Conservation (phyloP, 1,284 basidiomycete genomes). For the Rhodotorula sp. region DNA sequence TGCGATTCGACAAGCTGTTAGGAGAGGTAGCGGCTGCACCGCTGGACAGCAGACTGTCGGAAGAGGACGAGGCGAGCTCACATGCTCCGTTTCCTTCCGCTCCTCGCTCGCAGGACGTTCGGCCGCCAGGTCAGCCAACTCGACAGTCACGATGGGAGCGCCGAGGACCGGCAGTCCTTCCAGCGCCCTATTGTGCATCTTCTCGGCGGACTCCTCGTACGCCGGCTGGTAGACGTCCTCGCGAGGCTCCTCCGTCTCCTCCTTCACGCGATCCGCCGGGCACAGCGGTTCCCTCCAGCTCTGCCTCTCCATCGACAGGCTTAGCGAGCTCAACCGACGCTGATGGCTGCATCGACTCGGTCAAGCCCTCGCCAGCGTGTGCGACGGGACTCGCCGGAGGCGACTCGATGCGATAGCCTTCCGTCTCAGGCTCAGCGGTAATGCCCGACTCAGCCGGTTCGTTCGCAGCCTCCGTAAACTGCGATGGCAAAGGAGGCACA, state of each 20-base stretch:
- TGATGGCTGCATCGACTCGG: background rate
- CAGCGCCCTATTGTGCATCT: background rate
- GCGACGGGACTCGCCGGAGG: background rate
- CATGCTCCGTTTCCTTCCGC: background rate
- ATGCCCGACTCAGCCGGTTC: background rate
- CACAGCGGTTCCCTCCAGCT: no score
- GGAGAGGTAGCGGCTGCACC: no score
- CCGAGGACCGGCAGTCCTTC: background rate
- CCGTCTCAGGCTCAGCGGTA: background rate
- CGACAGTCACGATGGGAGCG: no score
- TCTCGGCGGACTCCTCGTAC: no score
- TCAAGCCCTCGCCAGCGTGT: background rate
- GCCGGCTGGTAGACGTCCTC: no score
- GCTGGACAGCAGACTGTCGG: no score
- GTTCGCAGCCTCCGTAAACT: no score
- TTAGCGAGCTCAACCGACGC: background rate
- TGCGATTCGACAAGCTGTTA: no score
- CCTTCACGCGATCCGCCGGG: background rate
- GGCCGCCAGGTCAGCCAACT: background rate
- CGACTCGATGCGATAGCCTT: background rate
- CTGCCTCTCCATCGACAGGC: background rate
- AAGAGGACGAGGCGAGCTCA: background rate
- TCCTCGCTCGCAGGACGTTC: background rate
- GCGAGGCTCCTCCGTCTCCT: background rate
- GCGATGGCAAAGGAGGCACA: no score